phyloP scores from a whole-genome alignment of 2,329 filamentous ascomycete species.

The Fonsecaea nubica region DNA sequence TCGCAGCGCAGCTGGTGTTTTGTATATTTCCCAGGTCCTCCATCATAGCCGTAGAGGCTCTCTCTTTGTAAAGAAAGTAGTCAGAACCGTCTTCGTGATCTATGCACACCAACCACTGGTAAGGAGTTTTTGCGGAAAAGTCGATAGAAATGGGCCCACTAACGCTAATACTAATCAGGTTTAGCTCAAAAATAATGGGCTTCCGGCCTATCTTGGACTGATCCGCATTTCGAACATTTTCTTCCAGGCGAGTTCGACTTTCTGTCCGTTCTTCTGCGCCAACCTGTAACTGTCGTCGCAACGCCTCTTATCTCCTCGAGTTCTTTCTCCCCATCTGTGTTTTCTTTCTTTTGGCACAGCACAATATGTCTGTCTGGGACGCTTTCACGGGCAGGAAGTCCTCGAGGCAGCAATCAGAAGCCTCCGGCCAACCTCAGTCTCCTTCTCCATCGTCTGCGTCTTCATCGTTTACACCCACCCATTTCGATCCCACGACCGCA shows the following conservation, averaged over 20 bases:
- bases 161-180: background rate
- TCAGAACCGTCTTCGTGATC: background rate
- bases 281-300: constrained; percentile 11
- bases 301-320: constrained; percentile 13
- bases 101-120: background rate
- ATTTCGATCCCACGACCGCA: constrained; percentile 71
- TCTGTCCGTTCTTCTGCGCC: constrained; percentile 11
- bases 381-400: constrained; percentile 66
- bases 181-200: background rate
- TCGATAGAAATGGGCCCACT: background rate
- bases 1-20: background rate
- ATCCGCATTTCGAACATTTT: constrained; percentile 18
- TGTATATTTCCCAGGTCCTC: background rate
- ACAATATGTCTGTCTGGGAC: constrained; percentile 65
- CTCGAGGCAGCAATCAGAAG: constrained; percentile 43
- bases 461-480: constrained; percentile 56
- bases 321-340: background rate
- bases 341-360: constrained; percentile 8
- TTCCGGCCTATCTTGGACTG: constrained; percentile 1
- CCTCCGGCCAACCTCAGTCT: constrained; percentile 54
- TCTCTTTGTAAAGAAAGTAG: background rate
- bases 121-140: constrained; percentile 2
- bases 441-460: constrained; percentile 30
- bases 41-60: constrained; percentile 4
- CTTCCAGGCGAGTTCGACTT: constrained; percentile 17